phyloP scores from a whole-genome alignment of 2,329 filamentous ascomycete genomes.

The Claviceps pazoutovae region DNA sequence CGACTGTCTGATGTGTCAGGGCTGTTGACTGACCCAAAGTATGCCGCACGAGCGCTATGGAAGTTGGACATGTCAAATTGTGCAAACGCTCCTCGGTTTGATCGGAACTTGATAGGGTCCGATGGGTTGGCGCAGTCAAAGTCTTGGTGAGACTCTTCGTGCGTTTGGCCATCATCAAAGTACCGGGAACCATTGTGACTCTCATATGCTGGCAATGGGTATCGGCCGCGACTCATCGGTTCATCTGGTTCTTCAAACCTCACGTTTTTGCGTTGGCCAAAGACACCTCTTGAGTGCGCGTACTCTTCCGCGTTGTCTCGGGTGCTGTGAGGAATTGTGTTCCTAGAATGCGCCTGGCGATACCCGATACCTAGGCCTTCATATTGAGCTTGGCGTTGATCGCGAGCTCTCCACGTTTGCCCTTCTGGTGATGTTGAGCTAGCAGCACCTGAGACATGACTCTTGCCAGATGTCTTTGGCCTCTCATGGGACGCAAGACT shows the following conservation, averaged over 20 bases:
- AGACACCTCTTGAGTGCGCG: neutral
- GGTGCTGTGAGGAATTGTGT: neutral
- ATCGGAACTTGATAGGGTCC: neutral
- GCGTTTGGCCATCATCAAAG: neutral
- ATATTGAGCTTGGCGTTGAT: neutral
- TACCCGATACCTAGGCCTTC: neutral
- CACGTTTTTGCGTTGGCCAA: neutral
- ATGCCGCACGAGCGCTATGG: neutral
- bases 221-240: neutral
- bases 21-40: neutral
- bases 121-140: neutral
- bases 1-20: neutral
- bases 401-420: neutral
- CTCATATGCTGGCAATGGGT: constrained; percentile 1
- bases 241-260: neutral
- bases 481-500: neutral
- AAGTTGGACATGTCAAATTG: constrained; percentile 2
- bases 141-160: neutral
- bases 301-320: neutral
- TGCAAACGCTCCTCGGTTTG: constrained; percentile 3
- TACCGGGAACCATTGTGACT: neutral
- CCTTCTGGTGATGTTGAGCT: neutral
- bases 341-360: neutral
- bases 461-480: neutral
- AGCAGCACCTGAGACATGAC: neutral